phyloP scores from a whole-genome alignment of 148 eudicot genomes.

The Rhododendron simsii region DNA sequence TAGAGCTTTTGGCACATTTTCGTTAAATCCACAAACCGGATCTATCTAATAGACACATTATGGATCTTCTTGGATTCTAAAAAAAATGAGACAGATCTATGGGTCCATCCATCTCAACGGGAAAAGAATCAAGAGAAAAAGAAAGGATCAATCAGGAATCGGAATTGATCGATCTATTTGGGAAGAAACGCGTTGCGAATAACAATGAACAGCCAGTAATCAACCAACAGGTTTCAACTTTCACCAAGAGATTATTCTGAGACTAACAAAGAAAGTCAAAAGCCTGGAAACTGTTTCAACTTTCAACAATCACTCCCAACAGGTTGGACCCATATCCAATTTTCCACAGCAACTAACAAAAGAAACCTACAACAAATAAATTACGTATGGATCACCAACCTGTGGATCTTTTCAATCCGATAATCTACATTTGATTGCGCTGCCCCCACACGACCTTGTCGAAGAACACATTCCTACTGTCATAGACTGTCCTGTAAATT shows the following conservation, averaged over 20 bases:
- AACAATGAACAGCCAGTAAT: not conserved
- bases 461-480: not conserved
- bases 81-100: not conserved
- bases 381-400: not conserved
- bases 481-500: not conserved
- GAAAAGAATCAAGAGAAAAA: not conserved
- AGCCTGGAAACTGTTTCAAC: not conserved
- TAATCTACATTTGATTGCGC: not conserved
- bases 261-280: not conserved
- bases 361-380: constrained; percentile 1
- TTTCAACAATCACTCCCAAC: not conserved
- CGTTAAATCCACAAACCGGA: not conserved
- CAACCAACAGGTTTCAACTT: not conserved
- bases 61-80: too few relatives aligned
- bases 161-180: not conserved
- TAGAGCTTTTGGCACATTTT: not conserved
- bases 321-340: not conserved
- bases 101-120: not conserved
- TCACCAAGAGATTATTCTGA: not conserved
- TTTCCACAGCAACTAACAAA: not conserved
- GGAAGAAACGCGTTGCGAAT: not conserved
- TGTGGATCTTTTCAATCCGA: not conserved
- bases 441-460: not conserved
- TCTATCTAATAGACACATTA: too few relatives aligned
- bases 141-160: too few relatives aligned